These are phyloP conservation scores for Aspergillus homomorphus DNA, from an alignment of 495 filamentous ascomycete species.

Conservation along the genomic window DNA sequence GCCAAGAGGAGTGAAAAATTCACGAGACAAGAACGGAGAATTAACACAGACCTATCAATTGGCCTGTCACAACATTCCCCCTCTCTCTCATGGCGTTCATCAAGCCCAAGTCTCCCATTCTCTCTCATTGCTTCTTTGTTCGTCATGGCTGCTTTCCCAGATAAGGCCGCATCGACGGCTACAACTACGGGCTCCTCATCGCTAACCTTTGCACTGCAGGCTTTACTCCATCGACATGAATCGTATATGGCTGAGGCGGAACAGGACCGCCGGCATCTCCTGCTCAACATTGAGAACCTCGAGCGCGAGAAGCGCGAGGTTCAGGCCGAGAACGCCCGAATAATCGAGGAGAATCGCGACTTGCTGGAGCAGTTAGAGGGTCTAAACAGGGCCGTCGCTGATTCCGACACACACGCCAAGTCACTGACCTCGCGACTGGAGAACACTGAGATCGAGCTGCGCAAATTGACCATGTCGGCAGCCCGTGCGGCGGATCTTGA, in stretches of 20 bases:
- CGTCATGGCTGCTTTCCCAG: conserved; percentile 35
- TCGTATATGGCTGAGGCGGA: conserved; percentile 88
- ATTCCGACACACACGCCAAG: conserved; percentile 72
- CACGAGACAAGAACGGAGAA: not conserved
- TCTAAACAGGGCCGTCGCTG: conserved; percentile 68
- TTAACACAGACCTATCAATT: not conserved
- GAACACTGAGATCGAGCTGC: conserved; percentile 71
- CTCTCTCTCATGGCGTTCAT: conserved; percentile 14
- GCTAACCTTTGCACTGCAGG: conserved; percentile 78
- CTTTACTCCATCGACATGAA: conserved; percentile 86
- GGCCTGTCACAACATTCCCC: not conserved
- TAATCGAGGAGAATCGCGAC: conserved; percentile 73
- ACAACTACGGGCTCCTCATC: conserved; percentile 35
- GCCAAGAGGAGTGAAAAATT: not conserved
- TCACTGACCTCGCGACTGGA: conserved; percentile 69
- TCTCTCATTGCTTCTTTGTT: conserved; percentile 34
- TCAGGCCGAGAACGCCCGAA: conserved; percentile 68
- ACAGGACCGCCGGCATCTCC: conserved; percentile 69
- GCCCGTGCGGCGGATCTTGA: conserved; percentile 73
- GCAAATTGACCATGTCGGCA: conserved; percentile 68
- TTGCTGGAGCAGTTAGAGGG: conserved; percentile 79
- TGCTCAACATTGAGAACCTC: conserved; percentile 65
- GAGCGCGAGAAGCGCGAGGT: conserved; percentile 74
- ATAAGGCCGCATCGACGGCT: conserved; percentile 21
- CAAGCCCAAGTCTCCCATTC: conserved; percentile 24